phyloP scores from a whole-genome alignment of 2,329 filamentous ascomycete species.

The Incumbomyces lentus region DNA sequence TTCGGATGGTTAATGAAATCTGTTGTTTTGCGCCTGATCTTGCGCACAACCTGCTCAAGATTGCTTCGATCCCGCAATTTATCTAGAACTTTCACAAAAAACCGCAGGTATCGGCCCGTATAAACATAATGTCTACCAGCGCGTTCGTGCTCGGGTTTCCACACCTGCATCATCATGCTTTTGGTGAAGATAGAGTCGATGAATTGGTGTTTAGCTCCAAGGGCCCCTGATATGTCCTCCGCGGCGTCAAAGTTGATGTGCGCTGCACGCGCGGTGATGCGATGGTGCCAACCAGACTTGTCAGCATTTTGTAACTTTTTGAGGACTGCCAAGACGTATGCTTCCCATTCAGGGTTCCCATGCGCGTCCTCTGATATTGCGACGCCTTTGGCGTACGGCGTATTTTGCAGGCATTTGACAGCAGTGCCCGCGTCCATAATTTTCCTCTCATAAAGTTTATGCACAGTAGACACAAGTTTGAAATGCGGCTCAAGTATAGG shows the following conservation, averaged over 20 bases:
- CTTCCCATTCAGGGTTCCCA: conserved; percentile 44
- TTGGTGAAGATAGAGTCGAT: conserved; percentile 84
- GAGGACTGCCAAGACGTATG: conserved; percentile 51
- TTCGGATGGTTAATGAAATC: conserved; percentile 58
- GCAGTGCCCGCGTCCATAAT: conserved; percentile 38
- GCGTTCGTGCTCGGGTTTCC: conserved; percentile 82
- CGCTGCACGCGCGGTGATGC: conserved; percentile 63
- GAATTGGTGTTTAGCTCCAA: conserved; percentile 64
- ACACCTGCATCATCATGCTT: conserved; percentile 88
- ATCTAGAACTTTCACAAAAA: conserved; percentile 65
- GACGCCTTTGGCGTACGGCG: conserved; percentile 46
- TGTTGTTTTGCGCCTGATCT: conserved; percentile 69
- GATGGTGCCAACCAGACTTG: conserved; percentile 91
- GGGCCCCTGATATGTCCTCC: conserved; percentile 41
- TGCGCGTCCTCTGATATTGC: conserved; percentile 38
- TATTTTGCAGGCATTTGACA: conserved; percentile 41
- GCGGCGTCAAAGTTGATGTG: conserved; percentile 50
- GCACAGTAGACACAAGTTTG: conserved; percentile 70
- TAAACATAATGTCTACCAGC: conserved; percentile 85
- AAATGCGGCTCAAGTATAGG: conserved; percentile 86
- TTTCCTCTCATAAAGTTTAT: conserved; percentile 61
- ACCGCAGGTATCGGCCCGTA: conserved; percentile 74
- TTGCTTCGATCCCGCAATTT: conserved; percentile 64
- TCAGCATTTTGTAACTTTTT: conserved; percentile 57
- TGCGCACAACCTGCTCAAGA: conserved; percentile 66